Conservation (phyloP, 2,329 filamentous ascomycete species). For the Aspergillus proliferans region DNA sequence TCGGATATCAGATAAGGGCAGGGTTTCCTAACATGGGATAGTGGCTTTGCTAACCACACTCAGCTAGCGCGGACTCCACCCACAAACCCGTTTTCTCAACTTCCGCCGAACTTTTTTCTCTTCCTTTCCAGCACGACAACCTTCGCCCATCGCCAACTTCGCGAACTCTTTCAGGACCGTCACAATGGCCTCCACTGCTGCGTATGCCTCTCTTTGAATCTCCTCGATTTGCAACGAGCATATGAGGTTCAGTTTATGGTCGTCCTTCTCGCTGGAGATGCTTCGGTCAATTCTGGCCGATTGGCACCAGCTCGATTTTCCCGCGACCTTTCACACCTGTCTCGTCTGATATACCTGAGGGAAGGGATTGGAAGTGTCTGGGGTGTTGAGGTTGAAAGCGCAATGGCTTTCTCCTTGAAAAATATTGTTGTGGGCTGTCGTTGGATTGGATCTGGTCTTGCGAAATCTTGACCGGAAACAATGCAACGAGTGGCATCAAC, state of each 20-base stretch:
- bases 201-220: slow-evolving; percentile 47
- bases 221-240: slow-evolving; percentile 31
- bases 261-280: slow-evolving; percentile 74
- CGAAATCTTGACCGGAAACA: slow-evolving; percentile 9
- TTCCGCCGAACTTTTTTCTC: slow-evolving; percentile 17
- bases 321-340: slow-evolving; percentile 27
- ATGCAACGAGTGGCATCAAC: slow-evolving; percentile 40
- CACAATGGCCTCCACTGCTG: slow-evolving; percentile 57
- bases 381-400: slow-evolving; percentile 76
- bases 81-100: slow-evolving; percentile 23
- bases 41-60: no score
- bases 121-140: slow-evolving; percentile 27
- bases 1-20: no score
- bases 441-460: slow-evolving; percentile 4
- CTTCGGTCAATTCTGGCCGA: slow-evolving; percentile 32
- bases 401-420: slow-evolving; percentile 65
- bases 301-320: slow-evolving; percentile 73
- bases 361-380: slow-evolving; percentile 51
- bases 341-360: slow-evolving; percentile 19
- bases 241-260: slow-evolving; percentile 64
- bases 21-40: no score
- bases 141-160: slow-evolving; percentile 32
- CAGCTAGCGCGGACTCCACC: not conserved
- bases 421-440: slow-evolving; percentile 56
- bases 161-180: slow-evolving; percentile 40